Evolutionary conservation across 2,329 filamentous ascomycete genomes (phyloP).

Genomic region (Hymenoscyphus repandus): DNA sequence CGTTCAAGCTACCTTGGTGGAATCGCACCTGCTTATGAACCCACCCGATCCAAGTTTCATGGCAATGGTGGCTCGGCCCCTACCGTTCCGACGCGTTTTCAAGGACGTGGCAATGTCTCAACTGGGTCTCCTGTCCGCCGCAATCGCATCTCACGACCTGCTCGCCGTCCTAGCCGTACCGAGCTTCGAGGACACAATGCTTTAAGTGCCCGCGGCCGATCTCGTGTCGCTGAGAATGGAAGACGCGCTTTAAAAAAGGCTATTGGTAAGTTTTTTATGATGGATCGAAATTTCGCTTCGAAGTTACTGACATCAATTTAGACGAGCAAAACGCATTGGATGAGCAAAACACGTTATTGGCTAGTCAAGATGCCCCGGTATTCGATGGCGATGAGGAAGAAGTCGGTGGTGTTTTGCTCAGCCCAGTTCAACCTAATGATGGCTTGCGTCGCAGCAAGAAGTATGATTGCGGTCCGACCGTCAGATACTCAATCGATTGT

Average conservation of each 20-base stretch:
- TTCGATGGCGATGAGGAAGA: neutral
- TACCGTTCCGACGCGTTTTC: too few relatives aligned
- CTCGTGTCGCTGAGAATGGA: neutral
- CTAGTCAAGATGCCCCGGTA: neutral
- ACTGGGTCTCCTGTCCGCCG: too few relatives aligned
- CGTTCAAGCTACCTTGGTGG: too few relatives aligned
- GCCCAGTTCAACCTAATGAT: neutral
- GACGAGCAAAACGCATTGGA: neutral
- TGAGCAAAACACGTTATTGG: neutral
- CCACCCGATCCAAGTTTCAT: too few relatives aligned
- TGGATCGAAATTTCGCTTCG: too few relatives aligned
- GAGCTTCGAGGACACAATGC: too few relatives aligned
- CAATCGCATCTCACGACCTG: too few relatives aligned
- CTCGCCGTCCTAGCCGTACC: too few relatives aligned
- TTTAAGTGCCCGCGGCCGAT: neutral
- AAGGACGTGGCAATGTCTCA: too few relatives aligned
- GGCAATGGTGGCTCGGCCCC: too few relatives aligned
- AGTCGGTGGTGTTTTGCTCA: neutral
- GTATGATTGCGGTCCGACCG: slow-evolving; percentile 1
- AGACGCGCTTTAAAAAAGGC: neutral
- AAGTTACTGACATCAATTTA: neutral
- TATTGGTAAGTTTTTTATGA: neutral
- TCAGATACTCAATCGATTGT: neutral
- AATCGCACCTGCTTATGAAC: too few relatives aligned
- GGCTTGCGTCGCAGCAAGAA: neutral